These are phyloP conservation scores for Blepharisma japonicum DNA, from an alignment of 73 alveolate species.

Conservation along the genomic window DNA sequence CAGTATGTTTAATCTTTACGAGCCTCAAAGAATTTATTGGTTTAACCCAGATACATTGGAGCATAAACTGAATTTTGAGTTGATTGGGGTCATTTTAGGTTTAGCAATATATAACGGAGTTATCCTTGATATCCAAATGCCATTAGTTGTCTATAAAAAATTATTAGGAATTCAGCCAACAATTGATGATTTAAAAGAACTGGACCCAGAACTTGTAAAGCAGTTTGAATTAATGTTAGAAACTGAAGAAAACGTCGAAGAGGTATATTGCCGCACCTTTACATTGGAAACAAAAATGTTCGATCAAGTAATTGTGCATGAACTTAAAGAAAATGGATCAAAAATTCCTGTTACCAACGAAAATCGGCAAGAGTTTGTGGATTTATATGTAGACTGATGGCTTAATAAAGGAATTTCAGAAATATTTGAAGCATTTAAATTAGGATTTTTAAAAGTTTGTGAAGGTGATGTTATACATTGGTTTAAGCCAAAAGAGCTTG, in stretches of 20 bases:
- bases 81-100: slow-evolving; percentile 93
- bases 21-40: slow-evolving; percentile 83
- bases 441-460: slow-evolving; percentile 73
- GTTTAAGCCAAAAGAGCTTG: slow-evolving; percentile 83
- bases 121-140: slow-evolving; percentile 87
- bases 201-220: slow-evolving; percentile 45
- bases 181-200: slow-evolving; percentile 75
- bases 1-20: slow-evolving; percentile 66
- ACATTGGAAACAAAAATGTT: slow-evolving; percentile 67
- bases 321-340: slow-evolving; percentile 81
- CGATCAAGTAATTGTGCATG: slow-evolving; percentile 64
- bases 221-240: slow-evolving; percentile 13
- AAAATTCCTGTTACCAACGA: slow-evolving; percentile 71
- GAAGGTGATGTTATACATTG: slow-evolving; percentile 58
- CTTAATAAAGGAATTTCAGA: slow-evolving; percentile 75
- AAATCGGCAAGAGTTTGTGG: slow-evolving; percentile 87
- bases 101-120: slow-evolving; percentile 89
- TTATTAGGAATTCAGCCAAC: slow-evolving; percentile 57
- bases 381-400: slow-evolving; percentile 80
- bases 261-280: slow-evolving; percentile 52
- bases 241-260: slow-evolving; percentile 70
- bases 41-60: slow-evolving; percentile 88
- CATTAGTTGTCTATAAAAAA: slow-evolving; percentile 87
- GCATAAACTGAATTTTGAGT: slow-evolving; percentile 81
- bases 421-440: slow-evolving; percentile 63